Base-by-base conservation (phyloP, 139 green algal species). In the Coelastrella sp. region DNA sequence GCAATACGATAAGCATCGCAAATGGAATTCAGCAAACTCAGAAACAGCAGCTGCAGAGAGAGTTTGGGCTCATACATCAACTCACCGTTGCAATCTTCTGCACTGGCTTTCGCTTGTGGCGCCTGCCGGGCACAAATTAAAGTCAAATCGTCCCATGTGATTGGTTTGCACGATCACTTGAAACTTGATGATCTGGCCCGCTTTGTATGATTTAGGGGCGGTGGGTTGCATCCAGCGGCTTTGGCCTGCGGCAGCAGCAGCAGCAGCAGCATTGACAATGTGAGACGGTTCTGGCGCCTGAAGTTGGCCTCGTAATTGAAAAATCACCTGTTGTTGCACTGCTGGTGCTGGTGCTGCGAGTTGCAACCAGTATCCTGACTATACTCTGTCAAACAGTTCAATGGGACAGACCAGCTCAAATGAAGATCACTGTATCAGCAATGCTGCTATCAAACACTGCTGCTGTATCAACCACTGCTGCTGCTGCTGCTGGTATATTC, bases 151-250 rank as follows among this genome's bases (percentile, higher is more conserved):
- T 14, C 80, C 80, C 47, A 64, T 32, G 47, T 83, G 77, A 8
- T 83, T 83, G 8, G 77, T 83, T 64, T 83, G 77, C 19, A 83
- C 77, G n/a, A 83, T 32, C 4, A 83, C 77, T 17, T 86, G 80
- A 13, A 86, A 7, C 8, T 76, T 86, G n/a, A 86, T 57, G 7
- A 60, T 86, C 11, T 86, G 22, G 4, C 80, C 80, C 0, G 80
- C 80, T 4, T 86, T 86, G 80, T 76, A 86, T 8, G 60, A 32
- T 57, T 86, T 86, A 19, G 80, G 80, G 7, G 60, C 22, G 5
- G 80, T 86, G 23, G 83, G 66, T 19, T 80, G 59, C 66, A 78
- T 88, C 66, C 83, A 88, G 66, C 83, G 66, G 66, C 11, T 68
- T 20, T 88, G 32, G 68, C 65, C 83, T 88, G 68, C 17, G 22